Evolutionary conservation across 495 filamentous ascomycete species (phyloP), one percentile per base, ranked within the genome.

Genomic region (Rostrohypoxylon terebratum): DNA sequence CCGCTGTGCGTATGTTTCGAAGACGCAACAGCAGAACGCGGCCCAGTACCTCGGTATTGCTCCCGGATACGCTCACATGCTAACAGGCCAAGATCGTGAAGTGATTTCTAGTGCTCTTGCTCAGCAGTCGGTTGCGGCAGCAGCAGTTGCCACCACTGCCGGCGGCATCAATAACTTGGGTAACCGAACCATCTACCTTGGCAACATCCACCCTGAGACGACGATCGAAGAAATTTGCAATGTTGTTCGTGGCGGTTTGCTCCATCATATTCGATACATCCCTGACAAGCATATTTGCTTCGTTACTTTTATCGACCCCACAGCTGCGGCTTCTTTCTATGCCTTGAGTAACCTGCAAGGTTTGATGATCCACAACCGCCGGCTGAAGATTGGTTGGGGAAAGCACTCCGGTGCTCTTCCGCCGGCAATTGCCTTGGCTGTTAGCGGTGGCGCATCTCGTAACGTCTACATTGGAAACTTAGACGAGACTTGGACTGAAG

Each of bases 261-360:
- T 99, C 76, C 96, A 99, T 79, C 96, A 99, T 80, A 96, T 99
- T 81, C 93, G 96, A 60, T 99, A 98, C 82, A 99, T 99, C 73
- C 96, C 96, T 25, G 96, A 99, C 84, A 99, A 99, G 87, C 96
- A 99, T 81, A 99, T 98, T 74, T 99, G 96, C 85, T 99, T 99
- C 74, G 96, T 99, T 42, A 99, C 96, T 1, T 99, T 99, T 83
- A 98, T 99, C 79, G 96, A 99, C 81, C 96, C 96, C 36, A 99
- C 96, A 16, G 96, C 96, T 7, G 96, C 96, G 13, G 96, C 96
- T 55, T 97, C 94, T 3, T 99, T 99, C 84, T 99, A 97, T 78
- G 96, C 96, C 36, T 82, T 99, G 68, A 97, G 94, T 85, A 97
- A 98, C 77, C 84, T 98, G 23, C 96, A 99, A 82, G 96, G 96